These are phyloP conservation scores for Calocybe gambosa DNA, from an alignment of 1,284 basidiomycete species.

Conservation along the genomic window DNA sequence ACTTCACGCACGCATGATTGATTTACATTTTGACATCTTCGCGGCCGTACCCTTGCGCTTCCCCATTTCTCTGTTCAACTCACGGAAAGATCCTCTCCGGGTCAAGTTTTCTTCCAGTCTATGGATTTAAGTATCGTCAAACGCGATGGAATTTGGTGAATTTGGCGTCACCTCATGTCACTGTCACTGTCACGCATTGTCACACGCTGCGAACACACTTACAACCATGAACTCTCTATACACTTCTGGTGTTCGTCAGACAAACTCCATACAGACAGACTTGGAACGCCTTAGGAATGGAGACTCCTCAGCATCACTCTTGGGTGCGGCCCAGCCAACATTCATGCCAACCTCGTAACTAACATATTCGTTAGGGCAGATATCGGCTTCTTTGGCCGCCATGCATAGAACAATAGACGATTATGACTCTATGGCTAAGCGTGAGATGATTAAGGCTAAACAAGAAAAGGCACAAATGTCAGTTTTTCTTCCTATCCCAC, in stretches of 20 bases:
- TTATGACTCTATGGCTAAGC: slow-evolving; percentile 91
- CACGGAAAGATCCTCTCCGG: no score
- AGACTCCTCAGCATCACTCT: slow-evolving; percentile 71
- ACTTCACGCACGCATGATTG: background rate
- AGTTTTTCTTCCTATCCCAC: slow-evolving; percentile 20
- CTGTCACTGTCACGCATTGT: background rate
- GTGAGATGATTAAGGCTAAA: slow-evolving; percentile 91
- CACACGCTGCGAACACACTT: slow-evolving; percentile 9
- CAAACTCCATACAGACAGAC: slow-evolving; percentile 83
- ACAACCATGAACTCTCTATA: slow-evolving; percentile 86
- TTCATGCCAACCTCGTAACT: no score
- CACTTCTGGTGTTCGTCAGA: slow-evolving; percentile 88
- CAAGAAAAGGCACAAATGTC: slow-evolving; percentile 92
- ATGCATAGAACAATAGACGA: slow-evolving; percentile 92
- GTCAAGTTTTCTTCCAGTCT: no score
- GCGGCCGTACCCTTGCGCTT: background rate
- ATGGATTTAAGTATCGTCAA: no score
- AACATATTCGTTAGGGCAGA: slow-evolving; percentile 71
- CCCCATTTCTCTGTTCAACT: background rate
- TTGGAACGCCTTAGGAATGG: slow-evolving; percentile 76
- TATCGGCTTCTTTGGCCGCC: slow-evolving; percentile 88
- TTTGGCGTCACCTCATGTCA: no score
- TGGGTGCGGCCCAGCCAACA: slow-evolving; percentile 77
- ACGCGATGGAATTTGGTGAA: no score
- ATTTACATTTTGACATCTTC: background rate